Evolutionary conservation across 2,329 filamentous ascomycete species (phyloP).

Genomic region (Mariannaea elegans): DNA sequence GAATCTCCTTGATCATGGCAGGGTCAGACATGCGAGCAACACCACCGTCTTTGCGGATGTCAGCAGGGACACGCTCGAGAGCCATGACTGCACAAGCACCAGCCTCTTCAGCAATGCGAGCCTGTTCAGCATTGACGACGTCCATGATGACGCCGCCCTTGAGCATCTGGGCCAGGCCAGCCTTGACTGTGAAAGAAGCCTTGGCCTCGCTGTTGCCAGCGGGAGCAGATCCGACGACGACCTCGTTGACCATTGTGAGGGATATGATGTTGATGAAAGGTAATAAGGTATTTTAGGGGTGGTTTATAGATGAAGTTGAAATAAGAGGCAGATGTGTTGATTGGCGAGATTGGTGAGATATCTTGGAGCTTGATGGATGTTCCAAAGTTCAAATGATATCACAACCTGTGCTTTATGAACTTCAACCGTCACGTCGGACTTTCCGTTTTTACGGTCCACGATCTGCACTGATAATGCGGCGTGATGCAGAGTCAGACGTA

Average conservation of each 20-base stretch:
- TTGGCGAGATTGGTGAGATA: too few relatives aligned
- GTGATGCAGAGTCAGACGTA: neutral
- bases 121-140: conserved; percentile 91
- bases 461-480: conserved; percentile 12
- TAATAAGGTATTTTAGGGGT: neutral
- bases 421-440: conserved; percentile 9
- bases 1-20: conserved; percentile 92
- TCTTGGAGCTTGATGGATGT: neutral
- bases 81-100: conserved; percentile 98
- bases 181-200: conserved; percentile 85
- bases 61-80: conserved; percentile 94
- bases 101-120: conserved; percentile 96
- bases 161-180: conserved; percentile 95
- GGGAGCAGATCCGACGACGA: conserved; percentile 26
- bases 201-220: conserved; percentile 47
- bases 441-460: conserved; percentile 16
- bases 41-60: conserved; percentile 91
- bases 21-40: conserved; percentile 98
- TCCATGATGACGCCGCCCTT: conserved; percentile 99
- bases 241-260: conserved; percentile 47
- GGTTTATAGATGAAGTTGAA: neutral
- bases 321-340: neutral
- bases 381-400: conserved; percentile 2
- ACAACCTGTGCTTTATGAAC: conserved; percentile 13
- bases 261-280: neutral